These are phyloP conservation scores for Nicotiana undulata DNA, from an alignment of 257 asterid genomes.

Conservation along the genomic window DNA sequence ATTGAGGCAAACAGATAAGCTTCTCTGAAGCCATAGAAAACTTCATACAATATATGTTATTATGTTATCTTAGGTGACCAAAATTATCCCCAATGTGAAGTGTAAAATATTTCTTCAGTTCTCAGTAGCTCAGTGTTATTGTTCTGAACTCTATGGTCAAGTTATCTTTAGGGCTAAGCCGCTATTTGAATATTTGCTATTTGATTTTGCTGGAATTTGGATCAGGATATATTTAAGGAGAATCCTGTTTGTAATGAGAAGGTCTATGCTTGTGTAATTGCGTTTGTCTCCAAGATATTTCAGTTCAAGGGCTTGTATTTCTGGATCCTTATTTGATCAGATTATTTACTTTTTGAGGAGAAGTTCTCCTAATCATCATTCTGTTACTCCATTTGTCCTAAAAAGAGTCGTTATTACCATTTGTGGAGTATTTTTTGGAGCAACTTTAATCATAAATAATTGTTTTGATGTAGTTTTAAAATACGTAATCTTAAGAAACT, in stretches of 20 bases:
- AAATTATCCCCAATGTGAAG: constrained; percentile 7
- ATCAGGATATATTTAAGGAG: background rate
- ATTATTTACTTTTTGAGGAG: background rate
- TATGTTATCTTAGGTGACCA: background rate
- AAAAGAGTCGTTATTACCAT: background rate
- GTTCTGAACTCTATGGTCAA: background rate
- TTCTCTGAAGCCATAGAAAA: constrained; percentile 24
- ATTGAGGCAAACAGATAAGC: constrained; percentile 29
- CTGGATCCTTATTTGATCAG: background rate
- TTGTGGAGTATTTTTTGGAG: background rate
- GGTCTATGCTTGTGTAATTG: background rate
- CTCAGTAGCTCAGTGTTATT: background rate
- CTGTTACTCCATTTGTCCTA: background rate
- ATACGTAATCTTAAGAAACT: background rate
- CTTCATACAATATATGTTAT: background rate
- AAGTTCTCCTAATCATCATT: background rate
- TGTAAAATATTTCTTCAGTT: constrained; percentile 1
- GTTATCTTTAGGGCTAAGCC: background rate
- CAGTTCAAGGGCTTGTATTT: background rate
- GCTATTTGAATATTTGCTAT: background rate
- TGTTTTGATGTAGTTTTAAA: background rate
- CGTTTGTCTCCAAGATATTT: background rate
- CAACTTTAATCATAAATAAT: background rate
- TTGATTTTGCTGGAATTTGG: background rate
- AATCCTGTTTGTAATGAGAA: background rate